Conservation (phyloP, 2,329 filamentous ascomycete species). For the Byssothecium circinans region DNA sequence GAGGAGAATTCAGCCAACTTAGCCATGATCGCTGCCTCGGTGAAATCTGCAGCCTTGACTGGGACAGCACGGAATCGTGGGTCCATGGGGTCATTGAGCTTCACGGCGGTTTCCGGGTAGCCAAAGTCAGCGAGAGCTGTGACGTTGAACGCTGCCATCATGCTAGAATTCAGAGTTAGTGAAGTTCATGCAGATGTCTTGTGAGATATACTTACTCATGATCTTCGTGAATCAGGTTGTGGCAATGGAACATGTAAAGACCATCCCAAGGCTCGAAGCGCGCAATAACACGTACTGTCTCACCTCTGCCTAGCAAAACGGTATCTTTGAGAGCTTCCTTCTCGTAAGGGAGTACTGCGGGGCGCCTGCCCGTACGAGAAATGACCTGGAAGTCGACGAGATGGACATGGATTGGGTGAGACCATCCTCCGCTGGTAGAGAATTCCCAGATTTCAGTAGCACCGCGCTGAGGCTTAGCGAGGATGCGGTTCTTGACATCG, state of each 20-base stretch:
- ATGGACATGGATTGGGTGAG: slow-evolving; percentile 60
- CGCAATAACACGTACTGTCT: slow-evolving; percentile 42
- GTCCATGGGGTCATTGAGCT: slow-evolving; percentile 39
- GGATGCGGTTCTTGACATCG: slow-evolving; percentile 33
- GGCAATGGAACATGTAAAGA: slow-evolving; percentile 54
- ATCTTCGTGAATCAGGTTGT: slow-evolving; percentile 52
- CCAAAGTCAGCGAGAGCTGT: slow-evolving; percentile 37
- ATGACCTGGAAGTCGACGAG: slow-evolving; percentile 61
- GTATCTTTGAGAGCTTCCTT: slow-evolving; percentile 60
- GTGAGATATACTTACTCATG: slow-evolving; percentile 24
- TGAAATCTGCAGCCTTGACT: slow-evolving; percentile 16
- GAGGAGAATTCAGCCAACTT: slow-evolving; percentile 28
- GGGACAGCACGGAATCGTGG: slow-evolving; percentile 27
- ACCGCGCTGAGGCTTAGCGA: slow-evolving; percentile 38
- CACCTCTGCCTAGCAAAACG: slow-evolving; percentile 56
- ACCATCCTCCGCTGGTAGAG: slow-evolving; percentile 55
- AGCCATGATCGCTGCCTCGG: slow-evolving; percentile 22
- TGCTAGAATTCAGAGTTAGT: slow-evolving; percentile 12
- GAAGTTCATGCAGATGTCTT: too few relatives aligned
- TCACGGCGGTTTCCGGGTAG: slow-evolving; percentile 35
- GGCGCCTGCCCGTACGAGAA: slow-evolving; percentile 48
- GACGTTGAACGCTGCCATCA: slow-evolving; percentile 52
- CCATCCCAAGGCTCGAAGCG: slow-evolving; percentile 49
- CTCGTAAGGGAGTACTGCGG: slow-evolving; percentile 56
- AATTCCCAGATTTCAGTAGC: slow-evolving; percentile 41